Evolutionary conservation across 805 yeast species (phyloP).

Genomic region (Lipomyces spencermartinsiae): DNA sequence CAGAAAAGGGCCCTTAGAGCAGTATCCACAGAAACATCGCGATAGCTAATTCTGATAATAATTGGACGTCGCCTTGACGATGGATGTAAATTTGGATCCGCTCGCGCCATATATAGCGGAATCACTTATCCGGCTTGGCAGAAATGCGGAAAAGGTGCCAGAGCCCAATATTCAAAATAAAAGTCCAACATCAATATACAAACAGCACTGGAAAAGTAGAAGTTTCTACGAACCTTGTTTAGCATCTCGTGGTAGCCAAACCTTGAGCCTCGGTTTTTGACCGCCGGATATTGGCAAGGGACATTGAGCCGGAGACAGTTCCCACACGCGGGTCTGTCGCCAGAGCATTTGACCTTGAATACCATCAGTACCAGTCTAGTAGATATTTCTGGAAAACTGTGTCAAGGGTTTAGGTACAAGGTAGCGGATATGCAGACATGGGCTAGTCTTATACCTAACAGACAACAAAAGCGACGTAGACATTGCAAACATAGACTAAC

Average conservation of each 20-base stretch:
- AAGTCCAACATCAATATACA: not conserved
- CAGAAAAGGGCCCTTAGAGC: not conserved
- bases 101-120: not conserved
- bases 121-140: not conserved
- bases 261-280: constrained; percentile 48
- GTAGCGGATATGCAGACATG: not conserved
- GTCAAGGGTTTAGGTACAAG: not conserved
- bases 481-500: constrained; percentile 14
- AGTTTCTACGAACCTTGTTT: constrained; percentile 25
- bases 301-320: constrained; percentile 46
- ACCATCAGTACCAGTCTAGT: not conserved
- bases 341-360: constrained; percentile 46
- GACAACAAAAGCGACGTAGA: not conserved
- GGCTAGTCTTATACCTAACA: not conserved
- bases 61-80: too few relatives aligned
- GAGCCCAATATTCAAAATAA: not conserved
- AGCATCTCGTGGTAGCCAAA: constrained; percentile 47
- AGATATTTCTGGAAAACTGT: not conserved
- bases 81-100: not conserved
- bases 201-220: not conserved
- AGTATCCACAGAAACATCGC: not conserved
- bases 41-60: too few relatives aligned
- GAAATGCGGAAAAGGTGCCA: not conserved
- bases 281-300: constrained; percentile 47
- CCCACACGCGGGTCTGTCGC: constrained; percentile 48